phyloP scores from a whole-genome alignment of 495 filamentous ascomycete species.

The Glutinoglossum americanum region DNA sequence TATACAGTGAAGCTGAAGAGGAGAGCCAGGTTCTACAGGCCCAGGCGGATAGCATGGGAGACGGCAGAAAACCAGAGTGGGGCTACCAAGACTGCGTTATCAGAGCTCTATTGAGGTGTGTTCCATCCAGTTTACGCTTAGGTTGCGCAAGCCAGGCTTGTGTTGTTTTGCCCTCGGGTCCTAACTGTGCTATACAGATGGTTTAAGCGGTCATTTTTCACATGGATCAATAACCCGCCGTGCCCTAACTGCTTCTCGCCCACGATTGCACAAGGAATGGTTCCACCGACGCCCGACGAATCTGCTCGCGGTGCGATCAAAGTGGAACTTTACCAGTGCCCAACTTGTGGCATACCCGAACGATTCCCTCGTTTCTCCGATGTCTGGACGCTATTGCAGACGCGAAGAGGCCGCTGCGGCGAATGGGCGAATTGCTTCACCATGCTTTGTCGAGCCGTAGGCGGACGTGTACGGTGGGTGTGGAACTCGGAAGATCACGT shows the following conservation, averaged over 20 bases:
- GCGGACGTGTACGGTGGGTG: conserved; percentile 83
- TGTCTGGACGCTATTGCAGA: conserved; percentile 81
- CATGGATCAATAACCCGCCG: conserved; percentile 85
- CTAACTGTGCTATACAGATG: conserved; percentile 38
- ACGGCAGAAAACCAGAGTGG: conserved; percentile 68
- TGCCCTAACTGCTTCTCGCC: conserved; percentile 63
- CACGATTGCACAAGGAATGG: conserved; percentile 63
- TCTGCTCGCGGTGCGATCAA: conserved; percentile 63
- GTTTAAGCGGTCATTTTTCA: conserved; percentile 90
- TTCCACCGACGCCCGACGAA: conserved; percentile 71
- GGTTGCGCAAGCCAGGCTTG: conserved; percentile 5
- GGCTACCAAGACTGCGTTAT: conserved; percentile 97
- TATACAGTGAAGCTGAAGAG: conserved; percentile 88
- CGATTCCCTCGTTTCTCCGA: conserved; percentile 90
- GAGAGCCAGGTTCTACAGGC: conserved; percentile 72
- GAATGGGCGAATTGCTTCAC: conserved; percentile 99
- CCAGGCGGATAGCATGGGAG: conserved; percentile 63
- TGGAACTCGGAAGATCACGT: conserved; percentile 97
- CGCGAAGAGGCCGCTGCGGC: conserved; percentile 61
- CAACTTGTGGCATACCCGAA: conserved; percentile 56
- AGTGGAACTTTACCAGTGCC: conserved; percentile 81
- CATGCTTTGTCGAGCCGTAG: conserved; percentile 90
- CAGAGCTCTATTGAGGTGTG: conserved; percentile 61
- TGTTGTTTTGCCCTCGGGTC: too few species aligned
- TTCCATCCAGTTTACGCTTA: not conserved